Evolutionary conservation across 306 rosid species (phyloP), one percentile per base, ranked within the genome.

Genomic region (Cicer bijugum): DNA sequence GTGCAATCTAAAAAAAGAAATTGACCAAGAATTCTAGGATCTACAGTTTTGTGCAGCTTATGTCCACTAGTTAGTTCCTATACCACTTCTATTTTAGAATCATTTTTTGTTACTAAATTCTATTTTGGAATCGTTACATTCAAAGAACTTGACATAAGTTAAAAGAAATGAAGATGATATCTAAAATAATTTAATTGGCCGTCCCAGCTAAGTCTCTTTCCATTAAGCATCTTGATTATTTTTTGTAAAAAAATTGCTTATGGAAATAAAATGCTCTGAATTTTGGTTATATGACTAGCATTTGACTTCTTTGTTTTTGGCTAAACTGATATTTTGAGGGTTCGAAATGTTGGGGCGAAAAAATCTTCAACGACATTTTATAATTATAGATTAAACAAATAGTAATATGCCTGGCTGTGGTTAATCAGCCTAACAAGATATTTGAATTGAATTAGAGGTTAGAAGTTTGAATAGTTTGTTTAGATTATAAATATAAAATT

Each of bases 321-420:
- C 9, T 62, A 62, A 63, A 62, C n/a, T 28, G 37, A 58, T n/a
- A 35, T 74, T 47, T 74, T 50, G 47, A 60, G 50, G 33, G 33
- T 61, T 23, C 3, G 7, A 35, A 47, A 47, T 71, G 16, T 12
- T 42, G 23, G 23, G 47, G 67, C 16, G 5, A 9, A 37, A 48
- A 55, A 15, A 4, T 7, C 3, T 61, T 60, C 9, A 60, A 64
- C 38, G 12, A 64, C 38, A 15, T 17, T 42, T 1, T 10, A 28
- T 12, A 16, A 5, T 42, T 12, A 6, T 43, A 64, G 16, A 65
- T 43, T 1, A 19, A 16, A 65, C 4, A 12, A 10, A 48, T 6
- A 48, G 8, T n/a, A 48, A 48, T 2, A 23, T 57, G 40, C 7
- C 28, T 5, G 33, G 50, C 11, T 8, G 45, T 7, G 11, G 43